Evolutionary conservation across 257 asterid species (phyloP).

Genomic region (Ilex asprella): DNA sequence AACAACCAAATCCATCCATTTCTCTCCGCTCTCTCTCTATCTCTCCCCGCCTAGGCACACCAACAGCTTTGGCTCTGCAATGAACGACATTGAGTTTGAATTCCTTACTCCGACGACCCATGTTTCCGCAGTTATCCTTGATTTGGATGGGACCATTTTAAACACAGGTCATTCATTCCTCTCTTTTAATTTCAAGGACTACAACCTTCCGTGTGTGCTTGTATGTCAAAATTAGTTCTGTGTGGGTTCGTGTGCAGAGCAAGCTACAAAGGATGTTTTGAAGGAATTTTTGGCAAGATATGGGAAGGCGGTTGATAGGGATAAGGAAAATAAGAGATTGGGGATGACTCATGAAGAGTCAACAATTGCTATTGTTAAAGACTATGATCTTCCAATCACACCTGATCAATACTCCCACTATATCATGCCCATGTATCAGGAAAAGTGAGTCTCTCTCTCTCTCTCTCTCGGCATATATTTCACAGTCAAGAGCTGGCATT

Average conservation of each 20-base stretch:
- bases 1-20: too few species aligned
- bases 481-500: too few species aligned
- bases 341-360: conserved; percentile 59
- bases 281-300: conserved; percentile 60
- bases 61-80: not conserved
- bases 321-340: conserved; percentile 66
- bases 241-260: conserved; percentile 38
- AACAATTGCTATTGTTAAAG: conserved; percentile 37
- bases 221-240: not conserved
- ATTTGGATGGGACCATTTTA: conserved; percentile 88
- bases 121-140: conserved; percentile 66
- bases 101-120: conserved; percentile 8
- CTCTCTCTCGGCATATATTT: not conserved
- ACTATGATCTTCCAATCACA: conserved; percentile 70
- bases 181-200: not conserved
- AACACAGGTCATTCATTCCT: conserved; percentile 45
- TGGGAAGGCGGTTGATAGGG: conserved; percentile 59
- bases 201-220: conserved; percentile 1
- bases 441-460: conserved; percentile 43
- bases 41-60: too few species aligned
- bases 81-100: conserved; percentile 13
- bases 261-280: conserved; percentile 49
- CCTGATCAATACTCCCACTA: conserved; percentile 51
- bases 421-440: conserved; percentile 62
- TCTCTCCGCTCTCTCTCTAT: not conserved